These are phyloP conservation scores for Candida chilensis DNA, from an alignment of 805 yeast species.

Conservation along the genomic window DNA sequence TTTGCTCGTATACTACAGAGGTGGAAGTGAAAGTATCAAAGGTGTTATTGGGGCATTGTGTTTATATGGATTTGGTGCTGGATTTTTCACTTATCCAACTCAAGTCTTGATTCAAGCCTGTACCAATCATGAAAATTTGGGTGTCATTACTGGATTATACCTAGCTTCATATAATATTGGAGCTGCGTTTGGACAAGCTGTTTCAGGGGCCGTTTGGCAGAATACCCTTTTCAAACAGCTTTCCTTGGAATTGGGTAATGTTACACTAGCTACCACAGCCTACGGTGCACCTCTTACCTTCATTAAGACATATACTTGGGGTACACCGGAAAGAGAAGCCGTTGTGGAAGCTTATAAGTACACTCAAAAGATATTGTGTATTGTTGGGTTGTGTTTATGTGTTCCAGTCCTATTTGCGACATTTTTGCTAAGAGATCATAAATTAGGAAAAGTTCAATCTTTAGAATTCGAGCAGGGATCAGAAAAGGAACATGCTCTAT, in stretches of 20 bases:
- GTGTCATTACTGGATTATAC: slow-evolving; percentile 48
- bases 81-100: slow-evolving; percentile 58
- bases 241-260: slow-evolving; percentile 19
- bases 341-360: slow-evolving; percentile 50
- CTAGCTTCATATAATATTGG: slow-evolving; percentile 55
- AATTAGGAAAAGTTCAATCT: slow-evolving; percentile 25
- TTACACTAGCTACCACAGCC: slow-evolving; percentile 31
- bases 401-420: slow-evolving; percentile 40
- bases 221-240: too few relatives aligned
- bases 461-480: slow-evolving; percentile 8
- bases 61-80: slow-evolving; percentile 65
- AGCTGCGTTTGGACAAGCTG: slow-evolving; percentile 50
- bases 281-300: slow-evolving; percentile 48
- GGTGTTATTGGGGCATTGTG: slow-evolving; percentile 63
- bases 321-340: slow-evolving; percentile 49
- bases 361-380: slow-evolving; percentile 49
- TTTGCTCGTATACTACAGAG: slow-evolving; percentile 46
- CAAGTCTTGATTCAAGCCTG: slow-evolving; percentile 54
- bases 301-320: slow-evolving; percentile 44
- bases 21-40: slow-evolving; percentile 29
- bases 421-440: slow-evolving; percentile 44
- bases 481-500: background rate
- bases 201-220: slow-evolving; percentile 72
- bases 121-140: slow-evolving; percentile 56
- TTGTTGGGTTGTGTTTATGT: slow-evolving; percentile 43